A percentile compares a stretch with the other conserved stretches of the same genome.
phyloP scores from a whole-genome alignment of 1,284 basidiomycete genomes.

The Takashimella tepidaria region DNA sequence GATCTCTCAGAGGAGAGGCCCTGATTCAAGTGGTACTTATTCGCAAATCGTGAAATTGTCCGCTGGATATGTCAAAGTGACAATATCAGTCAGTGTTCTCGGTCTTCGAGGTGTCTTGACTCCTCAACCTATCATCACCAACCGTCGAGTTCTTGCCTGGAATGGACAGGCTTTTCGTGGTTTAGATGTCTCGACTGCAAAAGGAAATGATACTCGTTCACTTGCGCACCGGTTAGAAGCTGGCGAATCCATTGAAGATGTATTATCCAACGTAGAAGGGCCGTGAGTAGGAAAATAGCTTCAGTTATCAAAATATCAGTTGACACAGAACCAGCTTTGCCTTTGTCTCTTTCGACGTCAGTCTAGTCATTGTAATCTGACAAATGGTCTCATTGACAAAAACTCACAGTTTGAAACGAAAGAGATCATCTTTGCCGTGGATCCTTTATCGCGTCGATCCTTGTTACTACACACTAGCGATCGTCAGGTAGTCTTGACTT shows the following conservation, averaged over 20 bases:
- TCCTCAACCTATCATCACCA: conserved; percentile 63
- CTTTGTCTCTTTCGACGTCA: background rate
- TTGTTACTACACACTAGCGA: conserved; percentile 55
- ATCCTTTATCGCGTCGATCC: conserved; percentile 87
- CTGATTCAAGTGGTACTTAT: conserved; percentile 26
- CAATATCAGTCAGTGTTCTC: conserved; percentile 72
- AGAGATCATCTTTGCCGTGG: conserved; percentile 71
- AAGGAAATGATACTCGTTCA: conserved; percentile 69
- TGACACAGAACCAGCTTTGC: background rate
- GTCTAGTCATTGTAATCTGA: background rate
- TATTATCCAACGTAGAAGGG: conserved; percentile 69
- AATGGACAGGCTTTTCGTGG: conserved; percentile 89
- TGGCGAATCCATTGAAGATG: conserved; percentile 50
- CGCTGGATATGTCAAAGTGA: conserved; percentile 18
- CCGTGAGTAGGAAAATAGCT: conserved; percentile 60
- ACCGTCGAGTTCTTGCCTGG: conserved; percentile 68
- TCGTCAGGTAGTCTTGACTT: conserved; percentile 23
- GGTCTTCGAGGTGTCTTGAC: conserved; percentile 65
- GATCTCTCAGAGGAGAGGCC: conserved; percentile 23
- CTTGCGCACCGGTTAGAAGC: conserved; percentile 58
- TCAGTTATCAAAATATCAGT: background rate
- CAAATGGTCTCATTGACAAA: background rate
- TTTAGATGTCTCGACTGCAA: conserved; percentile 57
- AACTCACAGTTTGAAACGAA: conserved; percentile 46
- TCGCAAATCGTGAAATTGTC: conserved; percentile 1